Percentiles rank a stretch among this genome's conserved stretches.
Conservation (phyloP, 257 asterid species). For the Petrea volubilis region DNA sequence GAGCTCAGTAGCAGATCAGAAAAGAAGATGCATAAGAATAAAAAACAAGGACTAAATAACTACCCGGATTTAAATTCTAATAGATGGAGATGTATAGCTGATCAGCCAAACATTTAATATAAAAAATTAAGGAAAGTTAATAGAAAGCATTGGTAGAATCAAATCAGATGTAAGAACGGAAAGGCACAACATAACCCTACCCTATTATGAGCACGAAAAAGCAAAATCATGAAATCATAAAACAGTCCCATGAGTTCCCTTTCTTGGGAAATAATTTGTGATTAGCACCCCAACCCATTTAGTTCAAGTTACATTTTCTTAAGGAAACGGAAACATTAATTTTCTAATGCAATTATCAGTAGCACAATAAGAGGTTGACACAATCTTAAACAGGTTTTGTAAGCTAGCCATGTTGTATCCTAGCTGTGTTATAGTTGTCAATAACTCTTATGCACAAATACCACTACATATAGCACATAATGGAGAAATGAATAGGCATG, state of each 20-base stretch:
- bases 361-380: background rate
- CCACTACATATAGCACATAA: background rate
- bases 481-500: background rate
- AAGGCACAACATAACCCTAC: too few species aligned
- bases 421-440: too few species aligned
- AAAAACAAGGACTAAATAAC: too few species aligned
- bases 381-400: background rate
- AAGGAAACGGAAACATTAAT: background rate
- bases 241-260: background rate
- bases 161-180: background rate
- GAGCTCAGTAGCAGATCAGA: conserved; percentile 63
- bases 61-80: too few species aligned
- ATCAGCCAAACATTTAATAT: too few species aligned
- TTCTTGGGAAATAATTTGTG: background rate
- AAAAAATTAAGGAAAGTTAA: too few species aligned
- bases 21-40: conserved; percentile 71
- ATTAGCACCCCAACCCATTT: background rate
- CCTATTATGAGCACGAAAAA: too few species aligned
- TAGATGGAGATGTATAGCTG: too few species aligned
- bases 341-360: background rate
- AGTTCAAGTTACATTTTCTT: background rate
- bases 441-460: too few species aligned
- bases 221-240: background rate
- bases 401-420: background rate
- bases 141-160: background rate